Evolutionary conservation across 768 basidiomycete species (phyloP), one percentile per base, ranked within the genome.

Genomic region (Nevesoporus exiguus): DNA sequence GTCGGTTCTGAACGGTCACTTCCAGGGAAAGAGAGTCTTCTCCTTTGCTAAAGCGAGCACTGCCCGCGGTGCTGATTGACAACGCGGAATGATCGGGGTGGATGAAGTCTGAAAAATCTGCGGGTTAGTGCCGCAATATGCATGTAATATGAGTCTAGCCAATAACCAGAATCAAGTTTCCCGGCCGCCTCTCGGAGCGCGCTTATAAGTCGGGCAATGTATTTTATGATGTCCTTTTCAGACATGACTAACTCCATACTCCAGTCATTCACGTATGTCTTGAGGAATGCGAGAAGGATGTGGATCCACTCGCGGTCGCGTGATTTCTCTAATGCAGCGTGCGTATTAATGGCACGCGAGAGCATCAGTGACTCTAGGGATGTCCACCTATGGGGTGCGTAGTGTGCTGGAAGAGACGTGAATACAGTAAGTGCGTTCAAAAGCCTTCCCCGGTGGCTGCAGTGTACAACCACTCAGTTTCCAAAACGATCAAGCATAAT

Each of bases 221-320:
- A 84, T 30, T 72, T 72, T 11, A 74, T 52, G 51, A 76, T 75
- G 60, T 82, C 81, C 9, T 75, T 75, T 52, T 81, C 75, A 48
- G 79, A 74, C 58, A 82, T 71, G 41, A 89, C 69, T 53, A 86
- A 57, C 47, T 84, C 82, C 41, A 71, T 70, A 4, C 76, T 80
- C 36, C 71, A 62, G 59, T 80, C 80, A 29, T 82, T 83, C 17
- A 83, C 78, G 55, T 81, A 86, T 13, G 82, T 79, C 63, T 82
- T 84, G 40, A 97, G 75, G 67, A 89, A 94, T 5, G 88, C 81
- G 29, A 94, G 74, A 7, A 88, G 76, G 15, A 87, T 79, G 56
- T 88, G 83, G 21, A 90, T 79, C 92, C 92, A 95, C 64, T 94
- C 90, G 21, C 76, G 74, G 59, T 91, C 86, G 53, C 76, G 82